A percentile compares a stretch with the other conserved stretches of the same genome.
Conservation (phyloP, 768 basidiomycete species). For the Rhodotorula sphaerocarpa region DNA sequence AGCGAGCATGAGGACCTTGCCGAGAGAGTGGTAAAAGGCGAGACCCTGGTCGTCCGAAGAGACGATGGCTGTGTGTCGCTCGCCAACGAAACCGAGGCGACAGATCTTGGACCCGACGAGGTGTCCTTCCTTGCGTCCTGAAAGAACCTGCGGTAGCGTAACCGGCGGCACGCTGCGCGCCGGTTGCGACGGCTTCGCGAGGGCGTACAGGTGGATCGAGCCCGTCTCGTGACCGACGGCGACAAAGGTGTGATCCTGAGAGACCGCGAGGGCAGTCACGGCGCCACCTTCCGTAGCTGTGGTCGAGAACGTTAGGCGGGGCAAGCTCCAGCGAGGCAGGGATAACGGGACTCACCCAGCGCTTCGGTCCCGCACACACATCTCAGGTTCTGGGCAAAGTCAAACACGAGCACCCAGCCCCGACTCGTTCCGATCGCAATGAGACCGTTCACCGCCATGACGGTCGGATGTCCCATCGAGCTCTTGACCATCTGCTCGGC, state of each 20-base stretch:
- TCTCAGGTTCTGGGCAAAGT: constrained; percentile 77
- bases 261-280: constrained; percentile 81
- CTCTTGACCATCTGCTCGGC: constrained; percentile 45
- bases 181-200: constrained; percentile 55
- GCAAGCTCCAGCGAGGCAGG: not conserved
- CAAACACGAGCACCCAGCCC: constrained; percentile 73
- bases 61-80: constrained; percentile 83
- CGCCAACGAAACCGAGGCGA: constrained; percentile 76
- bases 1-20: constrained; percentile 88
- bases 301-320: constrained; percentile 10
- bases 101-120: constrained; percentile 68
- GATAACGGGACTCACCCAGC: constrained; percentile 49
- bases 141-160: constrained; percentile 57
- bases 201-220: constrained; percentile 74
- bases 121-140: constrained; percentile 78
- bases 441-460: constrained; percentile 72
- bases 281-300: constrained; percentile 59
- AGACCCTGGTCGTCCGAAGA: constrained; percentile 83
- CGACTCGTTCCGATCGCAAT: constrained; percentile 79
- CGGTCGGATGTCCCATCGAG: constrained; percentile 62
- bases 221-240: constrained; percentile 80
- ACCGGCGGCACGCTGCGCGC: constrained; percentile 65
- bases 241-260: constrained; percentile 86
- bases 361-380: constrained; percentile 66
- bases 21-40: constrained; percentile 88